Evolutionary conservation across 805 yeast species (phyloP), one percentile per base, ranked within the genome.

Genomic region (Candida vaughaniae): DNA sequence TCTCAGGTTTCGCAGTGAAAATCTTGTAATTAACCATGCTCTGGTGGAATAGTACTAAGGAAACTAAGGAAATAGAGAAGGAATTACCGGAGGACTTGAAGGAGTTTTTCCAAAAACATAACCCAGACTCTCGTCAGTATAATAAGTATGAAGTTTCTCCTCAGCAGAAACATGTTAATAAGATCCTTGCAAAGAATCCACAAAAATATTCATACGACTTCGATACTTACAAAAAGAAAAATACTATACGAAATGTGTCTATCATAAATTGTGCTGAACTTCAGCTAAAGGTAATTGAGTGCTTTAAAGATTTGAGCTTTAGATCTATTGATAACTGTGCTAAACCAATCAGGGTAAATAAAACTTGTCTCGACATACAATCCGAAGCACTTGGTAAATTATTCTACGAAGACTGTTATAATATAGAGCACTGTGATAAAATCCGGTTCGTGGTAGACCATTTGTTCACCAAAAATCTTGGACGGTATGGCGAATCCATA

Each of bases 181-280:
- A 52, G 28, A 56, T 55, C 19, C 46, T 64, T 30, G 27, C 34
- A 3, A 41, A 43, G 27, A 42, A 39, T 18, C 35, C 53, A 22
- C 44, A 49, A 5, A 34, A 35, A 5, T 59, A 56, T 42, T 41
- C 49, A 25, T 55, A 49, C 35, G 59, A 61, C 14, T 53, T 62
- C 26, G 67, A 56, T 5, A 36, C 43, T 4, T 63, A 64, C 41
- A 66, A 66, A 42, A 52, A 44, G 22, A 36, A 48, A 16, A 58
- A 63, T 35, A 48, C 45, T 15, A 40, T 46, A 0, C 47, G 52
- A 18, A 48, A 49, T 19, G 70, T 56, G 1, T 43, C 63, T 1
- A 36, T 49, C 17, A 51, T 66, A 31, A 68, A 68, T 47, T 68
- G 74, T 41, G 59, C 71, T 3, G 73, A 68, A 44, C 41, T 68